Evolutionary conservation across 768 basidiomycete genomes (phyloP).

Genomic region (Kwoniella pini): DNA sequence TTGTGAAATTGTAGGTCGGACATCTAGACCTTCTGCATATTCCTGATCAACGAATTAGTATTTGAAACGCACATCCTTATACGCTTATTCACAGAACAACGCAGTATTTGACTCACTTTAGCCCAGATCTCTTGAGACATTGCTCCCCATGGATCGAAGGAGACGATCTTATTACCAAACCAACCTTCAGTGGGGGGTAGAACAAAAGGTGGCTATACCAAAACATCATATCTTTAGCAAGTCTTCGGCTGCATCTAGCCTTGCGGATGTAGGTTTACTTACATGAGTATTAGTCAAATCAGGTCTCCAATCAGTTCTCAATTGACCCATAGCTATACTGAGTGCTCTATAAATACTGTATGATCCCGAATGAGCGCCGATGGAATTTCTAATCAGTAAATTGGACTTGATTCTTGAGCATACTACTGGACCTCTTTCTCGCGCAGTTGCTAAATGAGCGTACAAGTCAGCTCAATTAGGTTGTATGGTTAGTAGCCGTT

Average conservation of each 20-base stretch:
- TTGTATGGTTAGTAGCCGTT: too few species aligned
- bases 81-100: too few species aligned
- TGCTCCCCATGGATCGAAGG: conserved; percentile 93
- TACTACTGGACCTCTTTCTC: conserved; percentile 77
- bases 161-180: conserved; percentile 65
- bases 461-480: neutral
- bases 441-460: conserved; percentile 56
- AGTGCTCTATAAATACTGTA: conserved; percentile 95
- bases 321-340: conserved; percentile 71
- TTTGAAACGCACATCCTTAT: too few species aligned
- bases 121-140: conserved; percentile 61
- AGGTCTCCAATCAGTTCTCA: conserved; percentile 53
- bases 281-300: conserved; percentile 49
- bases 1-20: conserved; percentile 87
- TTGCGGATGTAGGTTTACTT: conserved; percentile 11
- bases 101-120: conserved; percentile 35
- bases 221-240: conserved; percentile 52
- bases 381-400: conserved; percentile 71
- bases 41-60: conserved; percentile 23
- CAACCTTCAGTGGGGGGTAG: conserved; percentile 77
- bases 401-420: conserved; percentile 79
- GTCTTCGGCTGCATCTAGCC: too few species aligned
- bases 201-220: conserved; percentile 69
- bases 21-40: conserved; percentile 65
- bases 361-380: conserved; percentile 89